Conservation (phyloP, 208 protist species). For the Trypanosomatidae sp. region DNA sequence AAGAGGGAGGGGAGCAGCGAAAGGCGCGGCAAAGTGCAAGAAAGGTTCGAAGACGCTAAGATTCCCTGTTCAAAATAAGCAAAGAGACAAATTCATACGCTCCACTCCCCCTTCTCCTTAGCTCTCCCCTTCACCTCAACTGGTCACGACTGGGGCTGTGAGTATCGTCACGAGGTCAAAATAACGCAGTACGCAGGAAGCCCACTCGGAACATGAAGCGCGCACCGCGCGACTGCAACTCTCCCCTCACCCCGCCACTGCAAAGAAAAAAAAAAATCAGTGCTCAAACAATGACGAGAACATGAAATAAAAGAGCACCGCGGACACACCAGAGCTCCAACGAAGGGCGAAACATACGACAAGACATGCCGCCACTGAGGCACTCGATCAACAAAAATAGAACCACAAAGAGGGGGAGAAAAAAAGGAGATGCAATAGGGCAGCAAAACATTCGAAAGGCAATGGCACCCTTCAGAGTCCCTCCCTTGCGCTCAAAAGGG, state of each 20-base stretch:
- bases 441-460: slow-evolving; percentile 10
- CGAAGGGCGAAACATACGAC: no score
- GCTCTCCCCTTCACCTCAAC: no score
- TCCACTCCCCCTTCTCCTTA: background rate
- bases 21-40: background rate
- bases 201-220: no score
- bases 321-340: no score
- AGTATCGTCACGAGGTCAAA: background rate
- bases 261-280: slow-evolving; percentile 5
- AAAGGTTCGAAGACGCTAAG: background rate
- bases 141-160: background rate
- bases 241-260: no score
- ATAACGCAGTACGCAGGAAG: background rate
- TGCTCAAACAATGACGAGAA: background rate
- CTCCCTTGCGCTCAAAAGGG: background rate
- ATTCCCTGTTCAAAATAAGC: background rate
- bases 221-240: no score
- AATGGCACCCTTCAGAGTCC: slow-evolving; percentile 3
- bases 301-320: background rate
- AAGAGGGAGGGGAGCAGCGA: background rate
- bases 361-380: background rate
- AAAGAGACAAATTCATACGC: background rate
- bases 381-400: background rate
- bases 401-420: background rate
- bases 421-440: background rate